Evolutionary conservation across 495 filamentous ascomycete species (phyloP), one percentile per base, ranked within the genome.

Genomic region (Penicillium paradoxum): DNA sequence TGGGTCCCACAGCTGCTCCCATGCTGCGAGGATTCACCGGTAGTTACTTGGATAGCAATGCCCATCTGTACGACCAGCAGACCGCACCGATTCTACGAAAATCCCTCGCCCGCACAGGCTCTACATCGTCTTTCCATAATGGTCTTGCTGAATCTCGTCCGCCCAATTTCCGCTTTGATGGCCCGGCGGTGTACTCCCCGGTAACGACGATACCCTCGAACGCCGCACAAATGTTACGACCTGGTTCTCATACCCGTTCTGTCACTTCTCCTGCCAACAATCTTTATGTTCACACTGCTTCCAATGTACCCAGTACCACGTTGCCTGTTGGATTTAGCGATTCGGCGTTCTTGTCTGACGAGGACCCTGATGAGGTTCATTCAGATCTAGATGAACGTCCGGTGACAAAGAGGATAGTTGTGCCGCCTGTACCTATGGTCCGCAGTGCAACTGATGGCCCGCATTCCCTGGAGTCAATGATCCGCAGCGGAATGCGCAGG

Each of bases 61-160:
- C 91, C 11, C 86, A 90, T 63, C 76, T 97, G 3, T 97, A 98
- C 65, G 91, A 97, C 63, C 92, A 92, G 62, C 87, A 95, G 60
- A 95, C 92, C 11, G 79, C 91, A 3, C 93, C 93, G 0, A 96
- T 98, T 47, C 73, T 97, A 14, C 84, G 90, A 56, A 89, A 90
- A 57, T 91, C 88, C 0, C 78, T 92, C 29, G 82, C 78, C 11
- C 77, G 84, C 17, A 89, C 85, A 14, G 78, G 81, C 19, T 89
- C 85, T 32, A 78, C 82, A 4, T 81, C 84, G 0, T 93, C 90
- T 0, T 92, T 98, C 66, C 90, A 96, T 53, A 92, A 88, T 59
- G 88, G 88, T 37, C 91, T 96, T 45, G 80, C 85, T 1, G 91
- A 96, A 58, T 76, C 79, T 17, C 79, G 85, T n/a, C 70, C 77